Evolutionary conservation across 2,329 filamentous ascomycete genomes (phyloP).

Genomic region (Diaporthe sp.): DNA sequence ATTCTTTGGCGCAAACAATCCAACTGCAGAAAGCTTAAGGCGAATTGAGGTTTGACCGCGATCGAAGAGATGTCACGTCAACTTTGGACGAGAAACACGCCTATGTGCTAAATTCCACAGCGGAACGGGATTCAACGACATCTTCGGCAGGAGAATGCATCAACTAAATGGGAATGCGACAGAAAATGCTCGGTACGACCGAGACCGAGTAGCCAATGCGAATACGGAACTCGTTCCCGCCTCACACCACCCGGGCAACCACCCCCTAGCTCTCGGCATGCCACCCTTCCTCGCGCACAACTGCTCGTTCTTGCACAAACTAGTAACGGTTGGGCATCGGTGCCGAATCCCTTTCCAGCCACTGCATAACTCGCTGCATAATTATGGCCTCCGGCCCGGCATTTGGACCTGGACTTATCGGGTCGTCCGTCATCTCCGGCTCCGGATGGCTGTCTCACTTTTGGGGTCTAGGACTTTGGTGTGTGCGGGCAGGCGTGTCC

Average conservation of each 20-base stretch:
- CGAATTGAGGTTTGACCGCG: background rate
- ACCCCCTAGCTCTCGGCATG: background rate
- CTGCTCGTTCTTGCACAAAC: constrained; percentile 1
- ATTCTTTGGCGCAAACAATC: background rate
- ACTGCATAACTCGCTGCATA: constrained; percentile 30
- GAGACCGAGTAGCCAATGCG: constrained; percentile 15
- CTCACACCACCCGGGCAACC: constrained; percentile 2
- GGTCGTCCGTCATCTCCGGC: background rate
- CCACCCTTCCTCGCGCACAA: background rate
- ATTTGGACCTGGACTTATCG: background rate
- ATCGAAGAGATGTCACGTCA: background rate
- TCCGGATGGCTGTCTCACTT: background rate
- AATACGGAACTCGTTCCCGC: constrained; percentile 19
- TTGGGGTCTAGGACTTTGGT: background rate
- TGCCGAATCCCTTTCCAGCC: constrained; percentile 12
- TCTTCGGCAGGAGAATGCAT: background rate
- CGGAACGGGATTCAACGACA: background rate
- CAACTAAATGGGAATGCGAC: constrained; percentile 11
- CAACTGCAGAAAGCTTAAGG: background rate
- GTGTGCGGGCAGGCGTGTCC: background rate
- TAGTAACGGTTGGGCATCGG: background rate
- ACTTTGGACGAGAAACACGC: background rate
- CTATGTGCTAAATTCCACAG: background rate
- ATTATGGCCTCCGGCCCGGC: constrained; percentile 4
- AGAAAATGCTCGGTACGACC: constrained; percentile 1